Conservation (phyloP, 2,329 filamentous ascomycete species). For the Diplocarpon rosae region DNA sequence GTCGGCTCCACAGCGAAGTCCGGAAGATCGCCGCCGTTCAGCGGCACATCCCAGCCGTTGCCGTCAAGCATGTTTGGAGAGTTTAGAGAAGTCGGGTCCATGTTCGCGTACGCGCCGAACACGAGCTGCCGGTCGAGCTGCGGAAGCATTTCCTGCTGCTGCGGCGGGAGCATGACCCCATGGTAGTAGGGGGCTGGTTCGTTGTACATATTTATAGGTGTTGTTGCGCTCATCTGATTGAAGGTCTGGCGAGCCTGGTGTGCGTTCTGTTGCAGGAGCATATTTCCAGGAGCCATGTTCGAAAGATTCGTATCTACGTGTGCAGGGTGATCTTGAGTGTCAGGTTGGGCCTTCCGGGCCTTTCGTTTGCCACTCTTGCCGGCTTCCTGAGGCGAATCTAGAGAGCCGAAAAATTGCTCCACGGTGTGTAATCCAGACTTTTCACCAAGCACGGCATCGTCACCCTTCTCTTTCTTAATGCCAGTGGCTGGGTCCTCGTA, state of each 20-base stretch:
- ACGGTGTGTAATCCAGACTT: conserved; percentile 87
- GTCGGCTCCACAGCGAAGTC: conserved; percentile 33
- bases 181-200: conserved; percentile 26
- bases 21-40: conserved; percentile 17
- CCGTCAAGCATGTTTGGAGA: conserved; percentile 20
- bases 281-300: conserved; percentile 13
- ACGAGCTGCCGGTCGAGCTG: conserved; percentile 68
- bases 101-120: conserved; percentile 57
- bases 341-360: conserved; percentile 29
- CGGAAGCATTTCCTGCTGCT: conserved; percentile 43
- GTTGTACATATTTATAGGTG: conserved; percentile 22
- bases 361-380: conserved; percentile 28
- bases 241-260: conserved; percentile 17
- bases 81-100: conserved; percentile 29
- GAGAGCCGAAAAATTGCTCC: conserved; percentile 81
- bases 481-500: conserved; percentile 64
- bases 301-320: conserved; percentile 20
- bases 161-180: conserved; percentile 42
- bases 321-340: conserved; percentile 14
- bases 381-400: conserved; percentile 49
- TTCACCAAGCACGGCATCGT: conserved; percentile 82
- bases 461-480: conserved; percentile 63
- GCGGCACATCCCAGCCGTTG: conserved; percentile 23
- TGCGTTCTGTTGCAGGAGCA: conserved; percentile 16
- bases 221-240: conserved; percentile 23